phyloP scores from a whole-genome alignment of 208 protist genomes.

The Crithidia acanthocephali region DNA sequence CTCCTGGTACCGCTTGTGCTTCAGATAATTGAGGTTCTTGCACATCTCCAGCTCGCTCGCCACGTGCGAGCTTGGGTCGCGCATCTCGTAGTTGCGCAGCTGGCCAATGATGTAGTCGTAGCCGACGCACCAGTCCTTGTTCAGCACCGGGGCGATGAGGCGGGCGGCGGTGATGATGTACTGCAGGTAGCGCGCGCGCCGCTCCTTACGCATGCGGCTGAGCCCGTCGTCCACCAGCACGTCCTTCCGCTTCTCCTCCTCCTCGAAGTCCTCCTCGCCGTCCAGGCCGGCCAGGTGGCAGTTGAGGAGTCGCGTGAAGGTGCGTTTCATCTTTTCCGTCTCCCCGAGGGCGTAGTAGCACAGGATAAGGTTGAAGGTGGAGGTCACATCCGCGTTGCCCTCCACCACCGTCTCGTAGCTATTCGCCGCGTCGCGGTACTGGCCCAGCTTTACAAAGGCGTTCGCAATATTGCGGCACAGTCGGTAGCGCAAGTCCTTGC shows the following conservation, averaged over 20 bases:
- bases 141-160: constrained; percentile 95
- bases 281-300: constrained; percentile 67
- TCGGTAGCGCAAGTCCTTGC: constrained; percentile 93
- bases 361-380: constrained; percentile 96
- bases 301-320: constrained; percentile 91
- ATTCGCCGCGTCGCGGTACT: constrained; percentile 96
- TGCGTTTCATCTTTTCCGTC: constrained; percentile 93
- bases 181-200: constrained; percentile 77
- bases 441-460: constrained; percentile 96
- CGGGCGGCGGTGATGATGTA: constrained; percentile 93
- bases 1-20: constrained; percentile 93
- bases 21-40: constrained; percentile 95
- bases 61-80: constrained; percentile 84
- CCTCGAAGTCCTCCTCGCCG: constrained; percentile 86
- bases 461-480: constrained; percentile 97
- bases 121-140: constrained; percentile 92
- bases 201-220: constrained; percentile 80
- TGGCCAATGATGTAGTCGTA: constrained; percentile 96
- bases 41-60: constrained; percentile 96
- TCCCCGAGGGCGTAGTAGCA: constrained; percentile 97
- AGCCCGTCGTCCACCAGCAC: constrained; percentile 86
- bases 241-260: constrained; percentile 84
- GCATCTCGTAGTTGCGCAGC: constrained; percentile 90
- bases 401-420: constrained; percentile 96
- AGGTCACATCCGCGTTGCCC: constrained; percentile 87